Evolutionary conservation across 768 basidiomycete species (phyloP).

Genomic region (Panaeolus cyanescens): DNA sequence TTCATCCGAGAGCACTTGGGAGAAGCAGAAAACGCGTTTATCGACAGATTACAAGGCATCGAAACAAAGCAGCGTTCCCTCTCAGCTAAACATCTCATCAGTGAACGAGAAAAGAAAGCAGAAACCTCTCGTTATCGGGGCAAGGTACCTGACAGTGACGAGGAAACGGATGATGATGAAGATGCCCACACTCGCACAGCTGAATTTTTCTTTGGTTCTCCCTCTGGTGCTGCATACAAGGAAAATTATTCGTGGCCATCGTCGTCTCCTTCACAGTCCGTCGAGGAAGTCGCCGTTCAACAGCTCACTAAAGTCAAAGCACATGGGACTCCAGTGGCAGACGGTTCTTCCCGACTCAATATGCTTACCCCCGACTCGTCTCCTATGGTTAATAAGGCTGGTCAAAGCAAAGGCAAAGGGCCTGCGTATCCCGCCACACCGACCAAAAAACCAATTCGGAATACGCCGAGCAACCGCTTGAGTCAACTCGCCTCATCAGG

Average conservation of each 20-base stretch:
- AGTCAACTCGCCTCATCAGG: background rate
- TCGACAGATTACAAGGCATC: conserved; percentile 34
- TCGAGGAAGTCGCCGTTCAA: background rate
- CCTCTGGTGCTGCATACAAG: conserved; percentile 34
- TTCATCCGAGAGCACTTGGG: conserved; percentile 47
- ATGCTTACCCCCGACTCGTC: conserved; percentile 22
- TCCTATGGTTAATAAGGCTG: conserved; percentile 4
- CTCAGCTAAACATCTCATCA: background rate
- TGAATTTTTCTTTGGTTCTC: conserved; percentile 52
- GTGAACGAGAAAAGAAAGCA: conserved; percentile 18
- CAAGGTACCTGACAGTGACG: conserved; percentile 29
- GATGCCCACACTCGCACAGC: conserved; percentile 58
- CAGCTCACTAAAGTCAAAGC: conserved; percentile 4
- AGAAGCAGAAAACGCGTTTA: conserved; percentile 28
- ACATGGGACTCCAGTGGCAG: conserved; percentile 6
- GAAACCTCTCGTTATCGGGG: conserved; percentile 13
- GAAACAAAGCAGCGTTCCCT: conserved; percentile 2
- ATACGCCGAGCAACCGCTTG: background rate
- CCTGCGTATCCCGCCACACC: background rate
- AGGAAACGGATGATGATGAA: conserved; percentile 32
- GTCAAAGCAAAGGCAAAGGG: background rate
- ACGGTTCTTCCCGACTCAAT: conserved; percentile 19
- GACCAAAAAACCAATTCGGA: background rate
- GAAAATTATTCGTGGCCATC: conserved; percentile 34
- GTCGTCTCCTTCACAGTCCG: conserved; percentile 23